Evolutionary conservation across 192 early-diverging fungal genomes (phyloP), one percentile per base, ranked within the genome.

Genomic region (Jimgerdemannia flammicorona): DNA sequence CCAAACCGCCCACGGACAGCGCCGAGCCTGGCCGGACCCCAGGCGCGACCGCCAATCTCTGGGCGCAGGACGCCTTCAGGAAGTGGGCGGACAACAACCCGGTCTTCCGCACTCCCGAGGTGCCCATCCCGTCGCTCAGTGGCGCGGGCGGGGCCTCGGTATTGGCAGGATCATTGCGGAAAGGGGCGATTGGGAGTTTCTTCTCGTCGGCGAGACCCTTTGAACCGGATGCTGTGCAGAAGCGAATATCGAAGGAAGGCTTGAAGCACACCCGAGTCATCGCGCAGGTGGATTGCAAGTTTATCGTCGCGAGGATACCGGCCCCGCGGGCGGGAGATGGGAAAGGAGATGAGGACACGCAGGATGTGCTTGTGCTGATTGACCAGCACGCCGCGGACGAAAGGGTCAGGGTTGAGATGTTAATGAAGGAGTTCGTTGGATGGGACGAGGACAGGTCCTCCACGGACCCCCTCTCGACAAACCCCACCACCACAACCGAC

Each of bases 331-430:
- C 70, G 44, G 17, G 6, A 44, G 7, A 54, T 59, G 4, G 75
- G 29, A 3, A 18, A 10, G 43, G 40, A 8, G 19, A 29, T 6
- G 44, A 71, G 65, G 49, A 14, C 6, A 40, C 44, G 9, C 19
- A 73, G 39, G 3, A 66, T 3, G 68, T 70, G 40, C 43, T 94
- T 3, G 79, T 92, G 2, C 72, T 92, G 42, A 80, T 93, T 20
- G 93, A 95, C 72, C 93, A 95, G 77, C 93, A 95, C 83, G 93
- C 93, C 20, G 90, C 91, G 1, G 91, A 95, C 78, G 93, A 95
- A 75, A 85, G 93, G 4, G 84, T 93, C 17, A 77, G 85, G 9
- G 76, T 95, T 19, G 93, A 95, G 77, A 78, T 69, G 40, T 69
- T 93, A 54, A 71, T 89, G 73, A 70, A 73, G 54, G 72, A 75